Evolutionary conservation across 2,329 filamentous ascomycete genomes (phyloP).

Genomic region (Aspergillus brunneoviolaceus): DNA sequence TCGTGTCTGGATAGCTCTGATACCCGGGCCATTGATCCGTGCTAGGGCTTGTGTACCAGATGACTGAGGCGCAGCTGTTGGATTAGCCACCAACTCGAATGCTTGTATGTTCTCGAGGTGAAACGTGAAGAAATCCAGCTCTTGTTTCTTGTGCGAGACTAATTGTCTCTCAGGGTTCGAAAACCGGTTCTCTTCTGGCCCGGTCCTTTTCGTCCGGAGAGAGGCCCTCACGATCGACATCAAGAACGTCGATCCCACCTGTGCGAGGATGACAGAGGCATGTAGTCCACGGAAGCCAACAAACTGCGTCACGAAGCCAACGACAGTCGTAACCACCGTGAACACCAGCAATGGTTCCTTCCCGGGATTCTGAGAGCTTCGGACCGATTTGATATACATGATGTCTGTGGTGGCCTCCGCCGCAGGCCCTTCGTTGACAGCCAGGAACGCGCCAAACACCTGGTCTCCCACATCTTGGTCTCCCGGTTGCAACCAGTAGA

Average conservation of each 20-base stretch:
- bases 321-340: slow-evolving; percentile 27
- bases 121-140: slow-evolving; percentile 35
- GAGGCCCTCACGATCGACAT: slow-evolving; percentile 39
- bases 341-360: slow-evolving; percentile 21
- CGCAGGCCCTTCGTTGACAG: slow-evolving; percentile 22
- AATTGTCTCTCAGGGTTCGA: slow-evolving; percentile 19
- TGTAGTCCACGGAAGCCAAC: slow-evolving; percentile 40
- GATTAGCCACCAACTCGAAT: slow-evolving; percentile 19
- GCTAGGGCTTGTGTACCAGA: slow-evolving; percentile 3
- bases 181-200: slow-evolving; percentile 30
- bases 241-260: slow-evolving; percentile 36
- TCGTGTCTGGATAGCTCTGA: slow-evolving; percentile 23
- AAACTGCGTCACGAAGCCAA: slow-evolving; percentile 42
- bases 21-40: background rate
- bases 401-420: slow-evolving; percentile 18
- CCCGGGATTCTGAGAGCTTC: slow-evolving; percentile 14
- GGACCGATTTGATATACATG: slow-evolving; percentile 31
- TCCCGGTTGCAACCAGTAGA: slow-evolving; percentile 43
- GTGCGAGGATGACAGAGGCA: slow-evolving; percentile 36
- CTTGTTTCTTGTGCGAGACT: slow-evolving; percentile 28
- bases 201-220: slow-evolving; percentile 34
- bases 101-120: slow-evolving; percentile 26
- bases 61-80: slow-evolving; percentile 1
- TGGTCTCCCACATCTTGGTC: slow-evolving; percentile 40
- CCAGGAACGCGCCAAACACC: slow-evolving; percentile 38